These are phyloP conservation scores for Talaromyces amestolkiae DNA, from an alignment of 2,329 filamentous ascomycete genomes.

Conservation along the genomic window DNA sequence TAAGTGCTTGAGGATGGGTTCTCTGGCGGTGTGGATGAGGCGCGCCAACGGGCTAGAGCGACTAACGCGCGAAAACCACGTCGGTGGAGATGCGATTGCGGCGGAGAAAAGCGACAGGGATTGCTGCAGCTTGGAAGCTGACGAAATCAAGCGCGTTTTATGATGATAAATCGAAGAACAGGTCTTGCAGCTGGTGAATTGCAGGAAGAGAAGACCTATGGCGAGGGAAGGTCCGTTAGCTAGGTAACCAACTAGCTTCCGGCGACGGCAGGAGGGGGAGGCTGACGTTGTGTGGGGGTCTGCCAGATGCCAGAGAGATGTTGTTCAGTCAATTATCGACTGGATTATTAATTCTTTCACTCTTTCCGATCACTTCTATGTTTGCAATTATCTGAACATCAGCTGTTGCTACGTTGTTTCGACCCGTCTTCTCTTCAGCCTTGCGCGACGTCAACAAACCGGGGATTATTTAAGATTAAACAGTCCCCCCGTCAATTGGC, in stretches of 20 bases:
- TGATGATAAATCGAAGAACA: not conserved
- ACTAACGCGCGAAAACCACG: slow-evolving; percentile 21
- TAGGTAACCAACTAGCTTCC: slow-evolving; percentile 5
- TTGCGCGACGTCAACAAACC: slow-evolving; percentile 15
- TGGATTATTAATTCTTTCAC: not conserved
- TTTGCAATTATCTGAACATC: not conserved
- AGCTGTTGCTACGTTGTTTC: not conserved
- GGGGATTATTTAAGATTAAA: slow-evolving; percentile 12
- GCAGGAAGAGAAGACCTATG: not conserved
- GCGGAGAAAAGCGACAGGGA: slow-evolving; percentile 10
- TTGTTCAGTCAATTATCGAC: not conserved
- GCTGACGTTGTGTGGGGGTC: not conserved
- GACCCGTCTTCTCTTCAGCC: not conserved
- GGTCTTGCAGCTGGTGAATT: not conserved
- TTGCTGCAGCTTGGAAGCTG: slow-evolving; percentile 3
- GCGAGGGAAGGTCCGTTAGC: not conserved
- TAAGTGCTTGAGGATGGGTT: slow-evolving; percentile 18
- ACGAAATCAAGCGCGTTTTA: slow-evolving; percentile 13
- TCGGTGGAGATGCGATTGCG: not conserved
- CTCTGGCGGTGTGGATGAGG: slow-evolving; percentile 24
- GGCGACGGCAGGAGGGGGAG: slow-evolving; percentile 2
- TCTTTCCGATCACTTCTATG: not conserved
- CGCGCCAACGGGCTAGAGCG: slow-evolving; percentile 22
- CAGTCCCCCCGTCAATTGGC: slow-evolving; percentile 31
- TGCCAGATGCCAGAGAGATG: not conserved